phyloP scores from a whole-genome alignment of 2,329 filamentous ascomycete species.

The Neofusicoccum ribis region DNA sequence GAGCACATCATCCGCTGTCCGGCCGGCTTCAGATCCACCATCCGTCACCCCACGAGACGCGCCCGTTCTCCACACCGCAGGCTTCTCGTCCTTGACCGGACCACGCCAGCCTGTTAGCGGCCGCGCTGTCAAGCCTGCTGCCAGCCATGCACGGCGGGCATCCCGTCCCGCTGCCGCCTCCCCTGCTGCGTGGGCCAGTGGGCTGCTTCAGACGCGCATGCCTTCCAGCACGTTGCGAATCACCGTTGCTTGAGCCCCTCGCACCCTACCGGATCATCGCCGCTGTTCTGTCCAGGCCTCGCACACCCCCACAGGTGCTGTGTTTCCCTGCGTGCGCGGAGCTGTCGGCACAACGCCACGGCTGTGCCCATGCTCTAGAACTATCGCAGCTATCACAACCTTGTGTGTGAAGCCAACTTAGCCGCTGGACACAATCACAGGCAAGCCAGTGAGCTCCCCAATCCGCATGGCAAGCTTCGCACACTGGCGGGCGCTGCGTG shows the following conservation, averaged over 20 bases:
- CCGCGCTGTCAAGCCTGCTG: not conserved
- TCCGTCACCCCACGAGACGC: slow-evolving; percentile 7
- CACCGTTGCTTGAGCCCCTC: not conserved
- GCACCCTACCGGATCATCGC: slow-evolving; percentile 9
- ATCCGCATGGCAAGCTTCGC: not conserved
- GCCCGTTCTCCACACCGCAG: slow-evolving; percentile 10
- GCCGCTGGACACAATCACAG: not conserved
- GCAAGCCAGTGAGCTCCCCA: not conserved
- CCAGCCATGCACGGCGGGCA: slow-evolving; percentile 9
- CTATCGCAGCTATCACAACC: not conserved
- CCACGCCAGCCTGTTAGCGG: slow-evolving; percentile 1
- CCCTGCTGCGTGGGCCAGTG: slow-evolving; percentile 9
- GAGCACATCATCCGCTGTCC: slow-evolving; percentile 18
- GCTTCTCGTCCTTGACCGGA: not conserved
- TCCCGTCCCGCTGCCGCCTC: slow-evolving; percentile 18
- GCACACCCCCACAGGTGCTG: not conserved
- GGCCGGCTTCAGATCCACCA: slow-evolving; percentile 13
- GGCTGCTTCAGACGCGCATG: slow-evolving; percentile 14
- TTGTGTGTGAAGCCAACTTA: not conserved
- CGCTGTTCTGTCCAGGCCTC: not conserved
- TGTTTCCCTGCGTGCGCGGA: not conserved
- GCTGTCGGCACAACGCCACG: not conserved
- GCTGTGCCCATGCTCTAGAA: slow-evolving; percentile 2
- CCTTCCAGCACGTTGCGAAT: not conserved
- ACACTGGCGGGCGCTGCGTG: not conserved